These are phyloP conservation scores for Suhomyces sp. DNA, from an alignment of 805 yeast genomes.

Conservation along the genomic window DNA sequence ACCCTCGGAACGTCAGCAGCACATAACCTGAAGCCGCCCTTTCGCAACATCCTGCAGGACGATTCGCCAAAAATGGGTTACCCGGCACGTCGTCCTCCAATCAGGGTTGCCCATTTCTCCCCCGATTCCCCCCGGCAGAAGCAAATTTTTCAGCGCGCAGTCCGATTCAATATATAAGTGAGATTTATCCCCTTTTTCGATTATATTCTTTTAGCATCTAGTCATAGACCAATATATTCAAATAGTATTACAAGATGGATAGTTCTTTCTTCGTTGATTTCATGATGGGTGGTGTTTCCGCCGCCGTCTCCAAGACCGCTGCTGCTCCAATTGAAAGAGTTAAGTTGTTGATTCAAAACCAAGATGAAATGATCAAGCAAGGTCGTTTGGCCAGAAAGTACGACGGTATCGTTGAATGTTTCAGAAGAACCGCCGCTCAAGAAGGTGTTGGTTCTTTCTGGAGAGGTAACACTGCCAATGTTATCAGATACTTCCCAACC, in stretches of 20 bases:
- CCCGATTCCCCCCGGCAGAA: constrained; percentile 12
- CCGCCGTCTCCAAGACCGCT: constrained; percentile 97
- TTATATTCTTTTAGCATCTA: constrained; percentile 1
- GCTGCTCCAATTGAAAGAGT: constrained; percentile 98
- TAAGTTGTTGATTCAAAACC: constrained; percentile 93
- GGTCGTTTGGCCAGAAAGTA: constrained; percentile 86
- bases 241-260: constrained; percentile 15
- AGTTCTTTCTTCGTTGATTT: constrained; percentile 44
- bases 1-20: not conserved
- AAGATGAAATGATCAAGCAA: constrained; percentile 97
- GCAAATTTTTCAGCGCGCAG: constrained; percentile 4
- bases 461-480: constrained; percentile 99
- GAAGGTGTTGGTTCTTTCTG: constrained; percentile 94
- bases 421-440: constrained; percentile 89
- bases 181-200: constrained; percentile 2
- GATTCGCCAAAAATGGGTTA: not conserved
- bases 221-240: constrained; percentile 8
- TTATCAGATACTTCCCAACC: constrained; percentile 98
- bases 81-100: constrained; percentile 4
- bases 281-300: constrained; percentile 99
- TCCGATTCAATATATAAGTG: constrained; percentile 6
- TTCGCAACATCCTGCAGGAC: not conserved
- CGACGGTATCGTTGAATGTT: constrained; percentile 90
- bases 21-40: not conserved
- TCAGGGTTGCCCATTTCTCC: constrained; percentile 6